Percentiles rank a stretch among this genome's conserved stretches.
phyloP scores from a whole-genome alignment of 2,329 filamentous ascomycete genomes.

The Aspergillus hiratsukae region DNA sequence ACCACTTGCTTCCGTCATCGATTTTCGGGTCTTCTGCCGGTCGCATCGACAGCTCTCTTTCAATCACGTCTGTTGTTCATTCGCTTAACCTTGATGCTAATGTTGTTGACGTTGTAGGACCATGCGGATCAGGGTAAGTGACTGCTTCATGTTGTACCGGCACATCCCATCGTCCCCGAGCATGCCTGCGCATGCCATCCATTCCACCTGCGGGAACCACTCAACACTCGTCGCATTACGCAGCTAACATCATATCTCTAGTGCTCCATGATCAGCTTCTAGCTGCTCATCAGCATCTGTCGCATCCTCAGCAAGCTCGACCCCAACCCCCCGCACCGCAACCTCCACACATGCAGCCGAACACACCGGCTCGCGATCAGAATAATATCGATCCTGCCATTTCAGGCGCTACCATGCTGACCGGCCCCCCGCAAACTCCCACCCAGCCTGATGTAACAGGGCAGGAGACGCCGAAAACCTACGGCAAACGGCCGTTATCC shows the following conservation, averaged over 20 bases:
- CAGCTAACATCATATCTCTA: constrained; percentile 26
- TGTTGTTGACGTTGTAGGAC: constrained; percentile 28
- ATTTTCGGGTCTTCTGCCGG: constrained; percentile 1
- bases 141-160: constrained; percentile 11
- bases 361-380: constrained; percentile 43
- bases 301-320: constrained; percentile 40
- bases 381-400: constrained; percentile 58
- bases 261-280: constrained; percentile 62
- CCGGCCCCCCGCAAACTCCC: constrained; percentile 31
- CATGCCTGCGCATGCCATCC: neutral
- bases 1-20: neutral
- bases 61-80: neutral
- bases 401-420: constrained; percentile 49
- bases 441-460: constrained; percentile 23
- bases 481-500: constrained; percentile 78
- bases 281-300: constrained; percentile 42
- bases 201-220: neutral
- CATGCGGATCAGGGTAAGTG: constrained; percentile 44
- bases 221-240: neutral
- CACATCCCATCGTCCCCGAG: neutral
- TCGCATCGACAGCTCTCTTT: constrained; percentile 5
- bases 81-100: neutral
- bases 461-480: constrained; percentile 63
- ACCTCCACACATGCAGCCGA: constrained; percentile 37
- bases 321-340: constrained; percentile 41